Evolutionary conservation across 352 stramenopile genomes (phyloP).

Genomic region (Phytopythium cucurbitacearum): DNA sequence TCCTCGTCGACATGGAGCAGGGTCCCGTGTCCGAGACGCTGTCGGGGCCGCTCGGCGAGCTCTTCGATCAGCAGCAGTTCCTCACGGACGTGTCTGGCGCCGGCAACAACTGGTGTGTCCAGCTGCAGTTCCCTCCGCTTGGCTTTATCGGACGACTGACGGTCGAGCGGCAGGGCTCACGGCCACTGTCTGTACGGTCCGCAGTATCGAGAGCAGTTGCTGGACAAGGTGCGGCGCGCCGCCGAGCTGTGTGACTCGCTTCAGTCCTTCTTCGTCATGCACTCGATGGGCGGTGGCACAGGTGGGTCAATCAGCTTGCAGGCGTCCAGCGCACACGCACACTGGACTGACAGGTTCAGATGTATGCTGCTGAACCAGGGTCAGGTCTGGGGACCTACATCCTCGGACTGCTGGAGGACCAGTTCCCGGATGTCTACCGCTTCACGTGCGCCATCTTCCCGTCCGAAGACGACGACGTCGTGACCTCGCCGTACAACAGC

Average conservation of each 20-base stretch:
- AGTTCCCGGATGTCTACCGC: slow-evolving; percentile 83
- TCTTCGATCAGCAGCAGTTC: slow-evolving; percentile 88
- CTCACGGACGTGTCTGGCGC: slow-evolving; percentile 86
- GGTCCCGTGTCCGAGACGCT: slow-evolving; percentile 85
- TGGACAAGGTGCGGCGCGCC: slow-evolving; percentile 62
- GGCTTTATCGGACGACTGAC: not conserved
- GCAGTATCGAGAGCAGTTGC: slow-evolving; percentile 81
- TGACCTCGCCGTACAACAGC: slow-evolving; percentile 93
- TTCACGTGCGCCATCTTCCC: slow-evolving; percentile 81
- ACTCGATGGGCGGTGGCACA: slow-evolving; percentile 91
- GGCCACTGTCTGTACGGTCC: slow-evolving; percentile 86
- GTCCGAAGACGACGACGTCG: slow-evolving; percentile 88
- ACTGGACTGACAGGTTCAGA: too few species aligned
- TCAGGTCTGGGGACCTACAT: slow-evolving; percentile 90
- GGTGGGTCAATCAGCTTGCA: slow-evolving; percentile 7
- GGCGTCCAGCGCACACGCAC: too few species aligned
- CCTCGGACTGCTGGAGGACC: slow-evolving; percentile 75
- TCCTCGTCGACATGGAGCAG: slow-evolving; percentile 94
- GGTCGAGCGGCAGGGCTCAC: slow-evolving; percentile 50
- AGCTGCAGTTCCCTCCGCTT: not conserved
- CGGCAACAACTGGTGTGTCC: slow-evolving; percentile 88
- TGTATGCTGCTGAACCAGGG: slow-evolving; percentile 16
- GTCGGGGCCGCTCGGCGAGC: slow-evolving; percentile 67
- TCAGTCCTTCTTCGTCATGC: slow-evolving; percentile 91
- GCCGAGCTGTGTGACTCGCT: slow-evolving; percentile 89